Evolutionary conservation across 257 asterid species (phyloP).

Genomic region (Vinca minor): DNA sequence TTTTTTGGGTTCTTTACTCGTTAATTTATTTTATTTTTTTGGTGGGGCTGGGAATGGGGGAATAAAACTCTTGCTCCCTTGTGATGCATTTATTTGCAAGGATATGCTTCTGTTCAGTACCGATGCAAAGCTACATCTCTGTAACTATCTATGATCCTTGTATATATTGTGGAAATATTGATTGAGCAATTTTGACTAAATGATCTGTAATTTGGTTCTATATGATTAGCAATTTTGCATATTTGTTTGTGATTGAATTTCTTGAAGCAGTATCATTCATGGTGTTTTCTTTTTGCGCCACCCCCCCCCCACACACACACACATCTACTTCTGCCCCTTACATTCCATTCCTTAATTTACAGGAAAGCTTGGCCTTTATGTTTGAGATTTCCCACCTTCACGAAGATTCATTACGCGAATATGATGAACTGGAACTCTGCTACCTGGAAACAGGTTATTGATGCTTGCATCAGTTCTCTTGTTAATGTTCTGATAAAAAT

Average conservation of each 20-base stretch:
- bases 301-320: no score
- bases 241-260: background rate
- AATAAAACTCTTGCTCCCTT: background rate
- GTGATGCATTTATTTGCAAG: background rate
- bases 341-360: slow-evolving; percentile 16
- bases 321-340: no score
- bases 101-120: background rate
- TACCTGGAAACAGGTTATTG: slow-evolving; percentile 89
- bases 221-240: background rate
- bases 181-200: background rate
- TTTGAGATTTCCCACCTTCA: slow-evolving; percentile 93
- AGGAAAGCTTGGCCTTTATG: slow-evolving; percentile 99
- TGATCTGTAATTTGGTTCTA: background rate
- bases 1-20: background rate
- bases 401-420: slow-evolving; percentile 98
- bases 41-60: background rate
- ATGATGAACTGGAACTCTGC: slow-evolving; percentile 98
- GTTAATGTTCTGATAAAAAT: background rate
- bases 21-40: no score
- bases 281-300: slow-evolving; percentile 1
- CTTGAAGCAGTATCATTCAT: background rate
- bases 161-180: background rate
- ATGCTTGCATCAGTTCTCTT: slow-evolving; percentile 18
- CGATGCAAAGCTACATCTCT: background rate
- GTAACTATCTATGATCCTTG: background rate